phyloP scores from a whole-genome alignment of 1,284 basidiomycete genomes.

The Ganoderma resinaceum region DNA sequence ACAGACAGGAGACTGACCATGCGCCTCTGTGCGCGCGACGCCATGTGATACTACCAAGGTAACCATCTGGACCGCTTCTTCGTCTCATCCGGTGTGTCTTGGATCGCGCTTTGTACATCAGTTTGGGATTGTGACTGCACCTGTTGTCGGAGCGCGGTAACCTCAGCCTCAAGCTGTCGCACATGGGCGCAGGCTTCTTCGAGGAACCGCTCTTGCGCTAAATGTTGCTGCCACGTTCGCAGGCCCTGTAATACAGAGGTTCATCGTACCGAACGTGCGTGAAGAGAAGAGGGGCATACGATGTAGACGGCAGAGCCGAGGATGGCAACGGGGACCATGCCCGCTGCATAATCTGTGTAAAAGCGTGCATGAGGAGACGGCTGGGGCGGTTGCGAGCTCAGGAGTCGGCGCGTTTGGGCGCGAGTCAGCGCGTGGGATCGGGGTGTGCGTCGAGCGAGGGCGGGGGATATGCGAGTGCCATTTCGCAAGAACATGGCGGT shows the following conservation, averaged over 20 bases:
- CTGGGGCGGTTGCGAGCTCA: slow-evolving; percentile 23
- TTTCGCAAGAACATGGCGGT: background rate
- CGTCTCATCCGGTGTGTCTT: slow-evolving; percentile 6
- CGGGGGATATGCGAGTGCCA: slow-evolving; percentile 8
- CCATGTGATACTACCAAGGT: slow-evolving; percentile 20
- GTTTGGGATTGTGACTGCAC: slow-evolving; percentile 2
- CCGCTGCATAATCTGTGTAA: slow-evolving; percentile 72
- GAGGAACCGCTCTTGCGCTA: slow-evolving; percentile 75
- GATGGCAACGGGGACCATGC: slow-evolving; percentile 78
- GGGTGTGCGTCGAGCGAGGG: slow-evolving; percentile 13
- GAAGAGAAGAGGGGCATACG: slow-evolving; percentile 48
- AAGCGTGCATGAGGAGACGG: slow-evolving; percentile 64
- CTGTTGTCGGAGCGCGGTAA: slow-evolving; percentile 47
- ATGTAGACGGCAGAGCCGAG: slow-evolving; percentile 81
- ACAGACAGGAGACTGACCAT: background rate
- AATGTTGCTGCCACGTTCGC: slow-evolving; percentile 62
- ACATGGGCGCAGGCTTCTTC: slow-evolving; percentile 63
- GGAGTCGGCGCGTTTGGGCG: slow-evolving; percentile 19
- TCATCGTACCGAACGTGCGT: slow-evolving; percentile 12
- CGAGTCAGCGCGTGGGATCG: slow-evolving; percentile 1
- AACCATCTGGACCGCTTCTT: slow-evolving; percentile 24
- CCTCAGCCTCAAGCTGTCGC: slow-evolving; percentile 62
- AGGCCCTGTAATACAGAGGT: slow-evolving; percentile 55
- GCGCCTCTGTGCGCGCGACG: background rate
- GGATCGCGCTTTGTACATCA: background rate